Evolutionary conservation across 495 filamentous ascomycete genomes (phyloP), one percentile per base, ranked within the genome.

Genomic region (Thozetella sp.): DNA sequence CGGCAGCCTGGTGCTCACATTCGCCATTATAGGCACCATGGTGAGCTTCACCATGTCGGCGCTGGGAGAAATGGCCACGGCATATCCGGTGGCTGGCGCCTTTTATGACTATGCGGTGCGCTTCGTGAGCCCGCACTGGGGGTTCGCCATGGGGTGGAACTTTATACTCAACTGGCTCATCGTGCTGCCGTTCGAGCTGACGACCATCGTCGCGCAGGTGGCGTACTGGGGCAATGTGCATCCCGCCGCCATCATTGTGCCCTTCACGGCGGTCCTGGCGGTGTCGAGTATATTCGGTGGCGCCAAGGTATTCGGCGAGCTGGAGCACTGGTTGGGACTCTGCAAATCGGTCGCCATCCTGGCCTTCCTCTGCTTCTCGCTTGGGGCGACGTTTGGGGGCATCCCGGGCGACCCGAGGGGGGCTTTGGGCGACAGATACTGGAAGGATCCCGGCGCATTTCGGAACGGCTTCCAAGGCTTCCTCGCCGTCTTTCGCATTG

Each of bases 81-180:
- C 86, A 63, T 87, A 82, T 55, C 86, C 86, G 10, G 73, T 83
- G 59, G 81, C 78, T 51, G 86, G 72, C 34, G 66, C 76, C 17
- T 64, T 76, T 57, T 73, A 74, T 27, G 67, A 87, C 45, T 88
- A 88, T 52, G 86, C 87, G 37, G 74, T 86, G 52, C 81, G 86
- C 52, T 85, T 90, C 61, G 80, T 89, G 57, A 83, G 86, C 61
- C 82, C 85, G 13, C 83, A 83, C 61, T 80, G 90, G 76, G 90
- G 90, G 12, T 92, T 93, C 66, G 85, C 89, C 54, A 90, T 92
- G 78, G 90, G 90, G 20, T 88, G 86, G 85, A 81, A 87, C 62
- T 89, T 88, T 58, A 81, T 81, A 43, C 76, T 86, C 23, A 73
- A 75, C 56, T 87, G 85, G 79, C 26, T 76, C 30, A 63, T 75